Base-by-base conservation (phyloP, 2,329 filamentous ascomycete species). In the Metarhizium guizhouense region DNA sequence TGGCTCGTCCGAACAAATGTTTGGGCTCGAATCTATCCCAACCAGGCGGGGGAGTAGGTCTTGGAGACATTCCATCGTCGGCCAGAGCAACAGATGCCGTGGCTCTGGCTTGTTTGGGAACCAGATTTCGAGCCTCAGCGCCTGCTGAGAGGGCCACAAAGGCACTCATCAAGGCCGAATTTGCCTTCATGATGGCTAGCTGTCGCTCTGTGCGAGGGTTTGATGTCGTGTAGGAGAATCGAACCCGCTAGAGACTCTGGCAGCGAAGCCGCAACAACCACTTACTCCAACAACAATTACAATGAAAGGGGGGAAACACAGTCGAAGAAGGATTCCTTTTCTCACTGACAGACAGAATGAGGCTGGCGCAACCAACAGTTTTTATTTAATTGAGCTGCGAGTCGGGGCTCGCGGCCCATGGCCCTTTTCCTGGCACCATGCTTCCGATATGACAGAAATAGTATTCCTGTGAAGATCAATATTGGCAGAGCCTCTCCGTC, bases 21-120 rank as follows among this genome's bases (percentile, higher is more conserved):
- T 18, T 13, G 4, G 45, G 61, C n/a, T 59, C 64, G 13, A 73
- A 61, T 18, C 70, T 68, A n/a, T 65, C 63, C 32, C 70, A 54
- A 13, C 58, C 64, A 3, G 75, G 72, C 6, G 71, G 70, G 36
- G 64, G 47, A 8, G 76, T 80, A 32, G 77, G 75, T 57, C 64
- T 63, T 4, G 77, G 74, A 5, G 63, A 64, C 54, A 70, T 60
- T 40, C 71, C 71, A 55, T 72, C 67, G 13, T 40, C 64, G 56
- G 43, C 67, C 65, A 51, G 69, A 66, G n/a, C 64, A 58, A 68
- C 65, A 36, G 60, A 57, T 34, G 61, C 56, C 10, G 75, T 77
- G 47, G 69, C 68, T 59, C 61, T 59, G 7, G 75, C 68, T 38
- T 48, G 40, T 32, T 66, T 54, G 25, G 57, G 48, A 18, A 45